A percentile compares a stretch with the other conserved stretches of the same genome.
These are phyloP conservation scores for Carex arenaria DNA, from an alignment of 202 grass and related monocot species.

Conservation along the genomic window DNA sequence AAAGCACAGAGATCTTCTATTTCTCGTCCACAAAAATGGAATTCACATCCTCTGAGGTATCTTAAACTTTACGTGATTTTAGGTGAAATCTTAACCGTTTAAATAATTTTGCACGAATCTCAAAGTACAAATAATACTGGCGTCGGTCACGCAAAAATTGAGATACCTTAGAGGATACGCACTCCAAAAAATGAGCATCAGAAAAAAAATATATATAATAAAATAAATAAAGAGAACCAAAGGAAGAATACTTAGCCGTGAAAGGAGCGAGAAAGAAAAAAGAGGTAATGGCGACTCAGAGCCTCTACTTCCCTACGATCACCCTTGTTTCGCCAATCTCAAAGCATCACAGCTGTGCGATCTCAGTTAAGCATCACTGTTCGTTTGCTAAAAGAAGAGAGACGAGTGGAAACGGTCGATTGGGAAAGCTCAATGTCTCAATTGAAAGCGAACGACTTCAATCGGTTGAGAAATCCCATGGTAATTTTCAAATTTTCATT, in stretches of 20 bases:
- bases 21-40: too few relatives aligned
- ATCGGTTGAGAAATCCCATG: slow-evolving; percentile 11
- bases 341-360: not conserved
- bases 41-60: too few relatives aligned
- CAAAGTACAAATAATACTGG: too few relatives aligned
- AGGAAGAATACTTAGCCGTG: not conserved
- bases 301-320: slow-evolving; percentile 16
- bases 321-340: not conserved
- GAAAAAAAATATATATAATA: not conserved
- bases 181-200: not conserved
- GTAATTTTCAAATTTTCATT: slow-evolving; percentile 9
- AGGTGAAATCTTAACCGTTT: too few relatives aligned
- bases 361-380: slow-evolving; percentile 1
- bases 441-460: slow-evolving; percentile 11
- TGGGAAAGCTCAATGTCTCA: slow-evolving; percentile 17
- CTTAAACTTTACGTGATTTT: too few relatives aligned
- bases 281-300: slow-evolving; percentile 1
- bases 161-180: too few relatives aligned
- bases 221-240: not conserved
- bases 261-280: not conserved
- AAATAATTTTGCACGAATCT: too few relatives aligned
- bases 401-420: not conserved
- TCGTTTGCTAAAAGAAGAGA: not conserved
- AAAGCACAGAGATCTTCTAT: too few relatives aligned
- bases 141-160: too few relatives aligned